Evolutionary conservation across 768 basidiomycete genomes (phyloP).

Genomic region (Kwoniella sp.): DNA sequence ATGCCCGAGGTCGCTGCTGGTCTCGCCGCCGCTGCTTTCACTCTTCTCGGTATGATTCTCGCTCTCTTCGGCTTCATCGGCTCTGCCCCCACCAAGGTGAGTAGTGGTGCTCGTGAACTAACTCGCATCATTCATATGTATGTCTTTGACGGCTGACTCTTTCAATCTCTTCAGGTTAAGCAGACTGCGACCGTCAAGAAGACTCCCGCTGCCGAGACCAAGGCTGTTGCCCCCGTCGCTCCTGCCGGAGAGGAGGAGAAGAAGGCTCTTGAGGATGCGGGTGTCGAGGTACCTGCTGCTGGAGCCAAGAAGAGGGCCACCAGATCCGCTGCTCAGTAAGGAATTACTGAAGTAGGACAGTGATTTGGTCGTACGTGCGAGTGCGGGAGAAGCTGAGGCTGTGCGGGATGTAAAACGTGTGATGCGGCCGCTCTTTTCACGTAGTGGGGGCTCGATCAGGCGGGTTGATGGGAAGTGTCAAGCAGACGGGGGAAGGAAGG

Average conservation of each 20-base stretch:
- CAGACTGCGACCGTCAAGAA: slow-evolving; percentile 35
- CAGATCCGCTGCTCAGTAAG: slow-evolving; percentile 21
- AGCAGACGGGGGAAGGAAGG: not conserved
- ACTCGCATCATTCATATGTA: no score
- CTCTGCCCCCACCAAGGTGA: slow-evolving; percentile 56
- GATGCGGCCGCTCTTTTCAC: no score
- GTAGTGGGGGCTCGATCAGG: no score
- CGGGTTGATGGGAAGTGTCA: not conserved
- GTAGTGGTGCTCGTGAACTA: slow-evolving; percentile 24
- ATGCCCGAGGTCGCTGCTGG: slow-evolving; percentile 85
- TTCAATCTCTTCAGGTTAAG: slow-evolving; percentile 51
- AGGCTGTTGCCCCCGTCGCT: slow-evolving; percentile 40
- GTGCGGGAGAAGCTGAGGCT: no score
- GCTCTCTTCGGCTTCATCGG: slow-evolving; percentile 77
- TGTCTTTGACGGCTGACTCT: slow-evolving; percentile 57
- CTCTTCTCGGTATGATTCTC: slow-evolving; percentile 81
- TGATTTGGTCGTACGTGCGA: no score
- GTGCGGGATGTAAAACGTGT: no score
- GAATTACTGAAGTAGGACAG: no score
- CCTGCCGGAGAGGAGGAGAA: slow-evolving; percentile 47
- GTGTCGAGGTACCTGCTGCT: slow-evolving; percentile 28
- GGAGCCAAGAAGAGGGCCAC: slow-evolving; percentile 41
- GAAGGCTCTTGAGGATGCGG: slow-evolving; percentile 43
- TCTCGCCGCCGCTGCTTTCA: slow-evolving; percentile 71
- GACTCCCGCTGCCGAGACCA: slow-evolving; percentile 32